Evolutionary conservation across 1,139 yeast species (phyloP).

Genomic region (Sugiyamaella castrensis): DNA sequence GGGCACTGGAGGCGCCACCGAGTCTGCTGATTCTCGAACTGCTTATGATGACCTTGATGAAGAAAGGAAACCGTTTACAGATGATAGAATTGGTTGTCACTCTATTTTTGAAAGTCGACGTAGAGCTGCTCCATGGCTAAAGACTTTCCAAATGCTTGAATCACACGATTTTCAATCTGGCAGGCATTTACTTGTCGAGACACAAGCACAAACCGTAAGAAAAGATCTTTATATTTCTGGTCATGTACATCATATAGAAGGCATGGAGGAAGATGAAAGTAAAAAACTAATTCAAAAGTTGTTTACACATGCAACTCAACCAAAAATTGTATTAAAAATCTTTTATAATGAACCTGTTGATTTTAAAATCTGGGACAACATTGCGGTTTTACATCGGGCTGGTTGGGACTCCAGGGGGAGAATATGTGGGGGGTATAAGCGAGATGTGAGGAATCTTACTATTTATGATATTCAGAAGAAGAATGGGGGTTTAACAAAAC

Average conservation of each 20-base stretch:
- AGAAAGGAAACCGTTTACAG: slow-evolving; percentile 9
- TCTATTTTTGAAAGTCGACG: slow-evolving; percentile 14
- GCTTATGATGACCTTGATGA: slow-evolving; percentile 16
- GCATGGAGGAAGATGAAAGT: slow-evolving; percentile 13
- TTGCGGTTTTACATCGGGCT: slow-evolving; percentile 14
- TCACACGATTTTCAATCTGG: slow-evolving; percentile 12
- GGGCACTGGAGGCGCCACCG: slow-evolving; percentile 15
- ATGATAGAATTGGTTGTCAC: slow-evolving; percentile 10
- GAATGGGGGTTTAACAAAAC: slow-evolving; percentile 14
- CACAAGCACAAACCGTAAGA: slow-evolving; percentile 11
- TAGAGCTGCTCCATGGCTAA: slow-evolving; percentile 13
- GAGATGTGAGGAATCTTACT: slow-evolving; percentile 15
- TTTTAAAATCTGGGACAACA: slow-evolving; percentile 14
- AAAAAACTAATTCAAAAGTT: slow-evolving; percentile 6
- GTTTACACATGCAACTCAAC: slow-evolving; percentile 12
- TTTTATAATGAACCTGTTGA: slow-evolving; percentile 10
- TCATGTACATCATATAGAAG: slow-evolving; percentile 15
- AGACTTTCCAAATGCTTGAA: slow-evolving; percentile 14
- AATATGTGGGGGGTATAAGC: slow-evolving; percentile 7
- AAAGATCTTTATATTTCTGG: slow-evolving; percentile 15
- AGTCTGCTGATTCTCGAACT: slow-evolving; percentile 14
- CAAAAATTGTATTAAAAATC: slow-evolving; percentile 9
- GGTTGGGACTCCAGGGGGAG: slow-evolving; percentile 13
- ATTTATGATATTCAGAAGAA: slow-evolving; percentile 14
- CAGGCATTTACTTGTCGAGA: slow-evolving; percentile 9